Base-by-base conservation (phyloP, 1,284 basidiomycete genomes). In the Moesziomyces sp. region DNA sequence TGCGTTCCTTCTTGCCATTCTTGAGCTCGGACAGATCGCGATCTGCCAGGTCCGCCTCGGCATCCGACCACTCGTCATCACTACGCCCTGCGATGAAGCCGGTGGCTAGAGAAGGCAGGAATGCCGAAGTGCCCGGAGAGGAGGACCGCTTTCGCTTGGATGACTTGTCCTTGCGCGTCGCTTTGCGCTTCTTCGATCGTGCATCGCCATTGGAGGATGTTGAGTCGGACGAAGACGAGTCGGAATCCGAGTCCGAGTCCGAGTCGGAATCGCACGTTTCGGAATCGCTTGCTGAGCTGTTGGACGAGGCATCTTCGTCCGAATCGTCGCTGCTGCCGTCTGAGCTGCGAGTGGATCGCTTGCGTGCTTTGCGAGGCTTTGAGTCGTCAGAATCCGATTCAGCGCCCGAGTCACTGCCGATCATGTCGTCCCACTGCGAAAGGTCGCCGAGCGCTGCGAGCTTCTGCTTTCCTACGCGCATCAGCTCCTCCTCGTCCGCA, bases 101-200 rank as follows among this genome's bases (percentile, higher is more conserved):
- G 9, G 91, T 89, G 2, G 93, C 88, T 28, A 97, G 89, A 0
- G 92, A 91, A 21, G 95, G 95, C 3, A 97, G 87, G 86, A 97
- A 97, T 1, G 90, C 90, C 2, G 93, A 94, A 23, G 87, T 86
- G 3, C 85, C 47, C 4, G 58, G 24, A 13, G 60, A 48, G 48
- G 57, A 21, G 11, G 35, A 28, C 35, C 51, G 55, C 19, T 45
- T 23, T 24, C 66, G 59, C 45, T 68, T 67, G 1, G 45, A 19
- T 9, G 51, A 28, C 2, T 45, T 49, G 16, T 43, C 47, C 19
- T 60, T 33, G 33, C 49, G n/a, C 5, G 52, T 45, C 28, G 51
- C 5, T 46, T 62, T 60, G 55, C 58, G 65, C 23, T 66, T 66
- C 44, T 49, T 57, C 1, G 57, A 52, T n/a, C n/a, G n/a, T n/a